phyloP scores from a whole-genome alignment of 129 eudicot species.

The Artemisia tridentata region DNA sequence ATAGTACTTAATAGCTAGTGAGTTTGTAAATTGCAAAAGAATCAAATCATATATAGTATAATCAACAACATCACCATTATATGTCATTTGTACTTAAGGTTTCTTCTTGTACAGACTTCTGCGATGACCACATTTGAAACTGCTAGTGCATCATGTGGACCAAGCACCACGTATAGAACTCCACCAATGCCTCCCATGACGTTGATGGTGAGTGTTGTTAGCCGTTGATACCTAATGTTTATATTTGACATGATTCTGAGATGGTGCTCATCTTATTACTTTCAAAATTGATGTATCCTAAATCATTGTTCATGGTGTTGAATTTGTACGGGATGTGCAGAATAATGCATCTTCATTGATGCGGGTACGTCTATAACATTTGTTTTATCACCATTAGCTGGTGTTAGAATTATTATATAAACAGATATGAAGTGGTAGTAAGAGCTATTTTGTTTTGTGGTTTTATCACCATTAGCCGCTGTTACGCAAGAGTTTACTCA shows the following conservation, averaged over 20 bases:
- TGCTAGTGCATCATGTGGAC: slow-evolving; percentile 46
- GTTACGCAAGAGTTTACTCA: too few relatives aligned
- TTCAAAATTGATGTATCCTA: too few relatives aligned
- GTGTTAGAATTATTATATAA: not conserved
- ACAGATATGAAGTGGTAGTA: not conserved
- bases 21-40: too few relatives aligned
- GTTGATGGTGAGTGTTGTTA: too few relatives aligned
- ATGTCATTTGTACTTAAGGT: not conserved
- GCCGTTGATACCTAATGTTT: too few relatives aligned
- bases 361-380: slow-evolving; percentile 42
- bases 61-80: too few relatives aligned
- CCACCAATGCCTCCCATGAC: slow-evolving; percentile 45
- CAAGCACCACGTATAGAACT: slow-evolving; percentile 53
- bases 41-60: too few relatives aligned
- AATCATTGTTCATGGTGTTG: too few relatives aligned
- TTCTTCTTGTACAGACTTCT: slow-evolving; percentile 41
- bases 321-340: slow-evolving; percentile 30
- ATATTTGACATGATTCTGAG: too few relatives aligned
- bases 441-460: slow-evolving; percentile 2
- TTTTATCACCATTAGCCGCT: too few relatives aligned
- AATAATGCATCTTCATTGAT: slow-evolving; percentile 57
- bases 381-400: not conserved
- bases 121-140: slow-evolving; percentile 50
- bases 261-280: too few relatives aligned
- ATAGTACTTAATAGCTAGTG: too few relatives aligned